Base-by-base conservation (phyloP, 441 rosid genomes). In the Croton laevigatus region DNA sequence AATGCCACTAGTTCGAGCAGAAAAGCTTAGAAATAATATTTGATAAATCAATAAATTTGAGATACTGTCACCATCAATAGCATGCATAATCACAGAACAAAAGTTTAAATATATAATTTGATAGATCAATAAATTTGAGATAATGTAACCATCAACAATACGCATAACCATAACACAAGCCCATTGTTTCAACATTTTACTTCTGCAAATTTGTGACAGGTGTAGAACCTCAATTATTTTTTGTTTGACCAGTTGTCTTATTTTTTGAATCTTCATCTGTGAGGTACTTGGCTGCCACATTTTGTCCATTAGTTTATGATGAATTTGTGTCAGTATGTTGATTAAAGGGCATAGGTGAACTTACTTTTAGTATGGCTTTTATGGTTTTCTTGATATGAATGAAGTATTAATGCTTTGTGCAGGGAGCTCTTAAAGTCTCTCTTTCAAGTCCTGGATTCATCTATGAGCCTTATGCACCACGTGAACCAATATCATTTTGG, bases 401-500 rank as follows among this genome's bases (percentile, higher is more conserved):
- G 60, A 42, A 69, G 54, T 46, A 27, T 13, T 45, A 8, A 53
- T 79, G 57, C 54, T 51, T 65, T 38, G 58, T 86, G 81, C 87
- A 94, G 97, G 91, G 89, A 32, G 82, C 90, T 46, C 82, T 89
- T 75, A 80, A 85, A 75, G 81, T 92, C 36, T 70, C 90, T 8
- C 77, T 90, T 80, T 83, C 85, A 7, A 94, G 97, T 80, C 97
- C 97, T 62, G 98, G 97, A 69, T 80, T 92, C 81, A 85, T 94
- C 38, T 87, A 86, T 79, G 98, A 92, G 73, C 96, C 97, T 60
- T 94, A 90, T 79, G 78, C 82, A 69, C 81, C 84, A 53, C 86
- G 84, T 23, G 91, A 88, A 76, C 78, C 77, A 46, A 86, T 94
- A 70, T 69, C 98, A 17, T 84, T 88, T 70, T 94, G 94, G 97